Conservation (phyloP, 164 flowering plant genomes). For the Akebia trifoliata region DNA sequence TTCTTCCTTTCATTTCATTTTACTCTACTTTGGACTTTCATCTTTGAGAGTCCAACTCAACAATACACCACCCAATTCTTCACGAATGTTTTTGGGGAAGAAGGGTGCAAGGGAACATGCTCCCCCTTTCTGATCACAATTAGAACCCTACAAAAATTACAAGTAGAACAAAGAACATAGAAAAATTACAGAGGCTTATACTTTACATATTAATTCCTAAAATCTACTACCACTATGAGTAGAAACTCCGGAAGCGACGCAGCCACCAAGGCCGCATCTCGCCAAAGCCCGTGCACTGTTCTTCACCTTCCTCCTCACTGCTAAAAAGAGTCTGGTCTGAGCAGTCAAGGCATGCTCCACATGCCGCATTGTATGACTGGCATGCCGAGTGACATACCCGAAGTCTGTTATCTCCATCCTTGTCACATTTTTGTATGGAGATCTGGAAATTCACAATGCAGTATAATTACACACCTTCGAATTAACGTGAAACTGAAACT, state of each 20-base stretch:
- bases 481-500: neutral
- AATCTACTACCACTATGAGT: constrained; percentile 20
- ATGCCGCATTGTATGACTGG: constrained; percentile 77
- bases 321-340: constrained; percentile 95
- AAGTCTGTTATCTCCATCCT: constrained; percentile 88
- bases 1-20: constrained; percentile 9
- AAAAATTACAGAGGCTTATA: constrained; percentile 28
- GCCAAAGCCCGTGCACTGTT: constrained; percentile 84
- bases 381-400: constrained; percentile 97
- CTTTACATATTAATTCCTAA: constrained; percentile 43
- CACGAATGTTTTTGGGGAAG: constrained; percentile 24
- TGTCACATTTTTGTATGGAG: constrained; percentile 93
- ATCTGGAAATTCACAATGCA: constrained; percentile 45
- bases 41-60: constrained; percentile 41
- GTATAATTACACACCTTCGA: too few relatives aligned
- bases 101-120: constrained; percentile 25
- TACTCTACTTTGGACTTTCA: constrained; percentile 39
- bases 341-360: constrained; percentile 96
- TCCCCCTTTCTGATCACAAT: constrained; percentile 30
- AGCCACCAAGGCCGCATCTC: constrained; percentile 59
- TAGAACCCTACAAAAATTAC: constrained; percentile 35
- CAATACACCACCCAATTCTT: constrained; percentile 31
- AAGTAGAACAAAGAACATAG: constrained; percentile 12
- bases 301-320: constrained; percentile 66
- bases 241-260: constrained; percentile 33